Conservation (phyloP, 2,329 filamentous ascomycete species). For the Cladosporium sp. region DNA sequence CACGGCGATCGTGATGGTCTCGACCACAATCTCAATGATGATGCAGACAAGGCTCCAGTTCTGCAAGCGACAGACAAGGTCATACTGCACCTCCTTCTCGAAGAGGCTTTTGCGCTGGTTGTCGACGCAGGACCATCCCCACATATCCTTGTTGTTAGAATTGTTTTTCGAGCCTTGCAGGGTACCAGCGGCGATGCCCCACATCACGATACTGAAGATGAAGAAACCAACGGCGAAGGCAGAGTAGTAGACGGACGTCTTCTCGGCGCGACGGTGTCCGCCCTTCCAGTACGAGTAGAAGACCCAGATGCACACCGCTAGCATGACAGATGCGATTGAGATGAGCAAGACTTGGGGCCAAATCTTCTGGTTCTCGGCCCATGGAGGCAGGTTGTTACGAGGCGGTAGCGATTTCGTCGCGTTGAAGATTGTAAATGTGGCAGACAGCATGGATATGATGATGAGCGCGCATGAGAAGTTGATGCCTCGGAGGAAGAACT, state of each 20-base stretch:
- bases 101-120: conserved; percentile 77
- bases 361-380: conserved; percentile 74
- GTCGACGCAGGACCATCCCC: conserved; percentile 96
- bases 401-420: conserved; percentile 72
- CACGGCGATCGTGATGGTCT: conserved; percentile 85
- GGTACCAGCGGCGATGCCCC: conserved; percentile 81
- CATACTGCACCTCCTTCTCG: conserved; percentile 78
- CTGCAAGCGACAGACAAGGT: conserved; percentile 86
- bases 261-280: conserved; percentile 85
- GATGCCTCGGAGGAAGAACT: conserved; percentile 90
- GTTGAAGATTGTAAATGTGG: conserved; percentile 92
- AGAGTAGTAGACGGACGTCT: conserved; percentile 92
- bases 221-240: conserved; percentile 93
- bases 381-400: conserved; percentile 79
- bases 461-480: conserved; percentile 98
- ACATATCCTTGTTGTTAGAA: conserved; percentile 81
- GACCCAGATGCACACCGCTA: conserved; percentile 74
- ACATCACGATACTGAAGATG: conserved; percentile 88
- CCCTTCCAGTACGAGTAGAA: conserved; percentile 85
- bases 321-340: conserved; percentile 74
- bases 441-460: conserved; percentile 83
- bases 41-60: conserved; percentile 96
- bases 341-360: conserved; percentile 92
- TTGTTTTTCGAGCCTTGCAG: conserved; percentile 76
- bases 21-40: conserved; percentile 93